Conservation (phyloP, 495 filamentous ascomycete species). For the Aspergillus cristatus region DNA sequence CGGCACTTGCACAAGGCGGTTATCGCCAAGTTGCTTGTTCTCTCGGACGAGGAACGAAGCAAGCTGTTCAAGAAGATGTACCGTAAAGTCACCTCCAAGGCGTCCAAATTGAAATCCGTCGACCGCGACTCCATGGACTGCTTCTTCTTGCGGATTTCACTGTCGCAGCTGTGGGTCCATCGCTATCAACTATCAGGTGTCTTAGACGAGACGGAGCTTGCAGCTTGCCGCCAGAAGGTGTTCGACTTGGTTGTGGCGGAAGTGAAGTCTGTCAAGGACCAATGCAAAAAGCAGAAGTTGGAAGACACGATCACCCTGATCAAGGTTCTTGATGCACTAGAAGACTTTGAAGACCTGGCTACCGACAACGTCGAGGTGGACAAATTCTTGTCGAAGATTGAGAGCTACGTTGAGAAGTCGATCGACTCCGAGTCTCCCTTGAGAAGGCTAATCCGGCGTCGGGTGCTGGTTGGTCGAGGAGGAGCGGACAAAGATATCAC, state of each 20-base stretch:
- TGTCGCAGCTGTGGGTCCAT: conserved; percentile 33
- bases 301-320: conserved; percentile 34
- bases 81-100: conserved; percentile 22
- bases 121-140: conserved; percentile 33
- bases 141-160: conserved; percentile 29
- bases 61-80: conserved; percentile 31
- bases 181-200: conserved; percentile 21
- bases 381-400: conserved; percentile 31
- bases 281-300: conserved; percentile 32
- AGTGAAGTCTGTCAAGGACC: conserved; percentile 30
- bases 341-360: conserved; percentile 37
- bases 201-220: conserved; percentile 24
- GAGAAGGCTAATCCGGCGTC: conserved; percentile 26
- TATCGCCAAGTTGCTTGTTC: conserved; percentile 27
- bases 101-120: conserved; percentile 26
- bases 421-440: conserved; percentile 27
- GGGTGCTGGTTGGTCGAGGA: conserved; percentile 27
- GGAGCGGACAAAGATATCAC: conserved; percentile 22
- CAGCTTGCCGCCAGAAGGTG: conserved; percentile 23
- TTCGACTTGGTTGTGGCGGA: conserved; percentile 29
- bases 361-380: conserved; percentile 28
- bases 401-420: conserved; percentile 31
- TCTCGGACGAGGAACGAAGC: conserved; percentile 25
- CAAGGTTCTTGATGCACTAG: conserved; percentile 35
- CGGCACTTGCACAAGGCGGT: conserved; percentile 29